Percentiles rank a stretch among this genome's conserved stretches.
These are phyloP conservation scores for Xylariales sp. DNA, from an alignment of 2,329 filamentous ascomycete species.

Conservation along the genomic window DNA sequence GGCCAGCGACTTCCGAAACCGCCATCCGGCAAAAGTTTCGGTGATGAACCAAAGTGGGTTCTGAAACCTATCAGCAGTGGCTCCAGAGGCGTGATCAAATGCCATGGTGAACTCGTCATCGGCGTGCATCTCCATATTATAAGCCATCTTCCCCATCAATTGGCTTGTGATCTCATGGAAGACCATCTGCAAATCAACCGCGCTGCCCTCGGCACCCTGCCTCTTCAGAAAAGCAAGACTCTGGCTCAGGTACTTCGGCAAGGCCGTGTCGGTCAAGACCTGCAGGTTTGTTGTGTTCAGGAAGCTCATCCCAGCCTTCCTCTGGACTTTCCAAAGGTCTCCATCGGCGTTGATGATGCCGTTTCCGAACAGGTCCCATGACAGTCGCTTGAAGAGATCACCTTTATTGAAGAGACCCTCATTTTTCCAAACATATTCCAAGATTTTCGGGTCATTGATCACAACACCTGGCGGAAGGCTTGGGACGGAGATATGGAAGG, in stretches of 20 bases:
- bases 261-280: slow-evolving; percentile 50
- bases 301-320: slow-evolving; percentile 57
- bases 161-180: slow-evolving; percentile 62
- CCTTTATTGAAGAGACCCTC: slow-evolving; percentile 59
- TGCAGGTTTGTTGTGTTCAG: slow-evolving; percentile 54
- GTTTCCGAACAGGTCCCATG: slow-evolving; percentile 59
- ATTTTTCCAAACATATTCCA: slow-evolving; percentile 59
- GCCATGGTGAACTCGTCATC: slow-evolving; percentile 55
- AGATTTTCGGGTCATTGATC: slow-evolving; percentile 55
- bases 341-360: slow-evolving; percentile 66
- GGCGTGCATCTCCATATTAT: slow-evolving; percentile 63
- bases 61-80: slow-evolving; percentile 57
- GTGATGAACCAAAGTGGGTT: slow-evolving; percentile 60
- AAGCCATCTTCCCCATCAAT: slow-evolving; percentile 64
- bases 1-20: slow-evolving; percentile 43
- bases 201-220: slow-evolving; percentile 18
- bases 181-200: slow-evolving; percentile 53
- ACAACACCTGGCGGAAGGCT: slow-evolving; percentile 59
- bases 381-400: slow-evolving; percentile 54
- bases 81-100: slow-evolving; percentile 59
- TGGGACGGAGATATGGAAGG: slow-evolving; percentile 58
- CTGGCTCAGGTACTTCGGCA: slow-evolving; percentile 48
- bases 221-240: slow-evolving; percentile 34
- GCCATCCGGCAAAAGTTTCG: slow-evolving; percentile 45
- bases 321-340: slow-evolving; percentile 57